These are phyloP conservation scores for Pleurotus eryngii DNA, from an alignment of 768 basidiomycete genomes.

Conservation along the genomic window DNA sequence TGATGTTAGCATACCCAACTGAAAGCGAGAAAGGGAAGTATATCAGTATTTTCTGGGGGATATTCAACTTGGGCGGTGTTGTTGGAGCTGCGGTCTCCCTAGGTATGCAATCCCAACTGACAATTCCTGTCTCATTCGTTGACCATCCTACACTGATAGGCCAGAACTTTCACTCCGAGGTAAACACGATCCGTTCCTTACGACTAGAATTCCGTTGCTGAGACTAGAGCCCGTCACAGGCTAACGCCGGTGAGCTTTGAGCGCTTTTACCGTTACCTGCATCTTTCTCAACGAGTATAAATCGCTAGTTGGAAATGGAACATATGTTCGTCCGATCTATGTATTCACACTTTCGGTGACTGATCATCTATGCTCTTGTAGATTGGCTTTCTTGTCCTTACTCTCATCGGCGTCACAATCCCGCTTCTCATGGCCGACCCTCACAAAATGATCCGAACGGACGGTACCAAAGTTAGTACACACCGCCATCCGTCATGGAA, in stretches of 20 bases:
- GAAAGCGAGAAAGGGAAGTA: conserved; percentile 73
- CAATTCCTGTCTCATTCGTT: conserved; percentile 67
- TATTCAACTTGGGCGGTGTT: conserved; percentile 80
- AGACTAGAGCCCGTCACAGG: not conserved
- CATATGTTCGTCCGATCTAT: conserved; percentile 53
- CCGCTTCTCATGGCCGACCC: conserved; percentile 74
- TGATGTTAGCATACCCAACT: conserved; percentile 82
- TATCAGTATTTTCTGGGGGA: conserved; percentile 79
- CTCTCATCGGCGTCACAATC: conserved; percentile 61
- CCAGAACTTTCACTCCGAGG: conserved; percentile 62
- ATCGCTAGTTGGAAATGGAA: conserved; percentile 59
- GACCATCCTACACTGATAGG: conserved; percentile 34
- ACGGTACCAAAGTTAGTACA: conserved; percentile 64
- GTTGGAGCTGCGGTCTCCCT: conserved; percentile 76
- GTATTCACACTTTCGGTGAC: not conserved
- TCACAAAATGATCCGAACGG: conserved; percentile 66
- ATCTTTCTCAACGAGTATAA: not conserved
- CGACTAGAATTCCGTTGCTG: conserved; percentile 19
- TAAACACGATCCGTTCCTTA: conserved; percentile 25
- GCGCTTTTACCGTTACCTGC: not conserved
- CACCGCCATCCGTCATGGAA: conserved; percentile 76
- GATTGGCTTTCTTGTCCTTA: conserved; percentile 76
- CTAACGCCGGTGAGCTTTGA: conserved; percentile 13
- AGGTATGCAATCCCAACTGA: conserved; percentile 42
- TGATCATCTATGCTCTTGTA: conserved; percentile 23